Percentiles rank a stretch among this genome's conserved stretches.
Conservation (phyloP, 345 rosid genomes). For the Brassica juncea region DNA sequence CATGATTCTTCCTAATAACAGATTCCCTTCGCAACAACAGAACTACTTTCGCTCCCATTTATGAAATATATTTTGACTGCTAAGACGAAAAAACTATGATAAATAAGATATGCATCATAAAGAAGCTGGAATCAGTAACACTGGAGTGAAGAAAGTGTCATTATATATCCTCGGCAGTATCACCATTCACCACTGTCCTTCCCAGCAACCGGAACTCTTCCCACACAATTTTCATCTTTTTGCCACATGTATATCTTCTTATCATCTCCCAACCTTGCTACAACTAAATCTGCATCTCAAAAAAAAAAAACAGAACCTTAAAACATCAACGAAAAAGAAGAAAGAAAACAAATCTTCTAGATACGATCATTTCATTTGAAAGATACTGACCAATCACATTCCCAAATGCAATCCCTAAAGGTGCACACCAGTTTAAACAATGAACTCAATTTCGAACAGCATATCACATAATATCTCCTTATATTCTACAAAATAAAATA, state of each 20-base stretch:
- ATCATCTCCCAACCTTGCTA: neutral
- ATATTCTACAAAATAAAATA: neutral
- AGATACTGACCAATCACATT: neutral
- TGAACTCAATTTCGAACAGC: neutral
- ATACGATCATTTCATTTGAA: neutral
- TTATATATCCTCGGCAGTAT: neutral
- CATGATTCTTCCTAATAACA: conserved; percentile 59
- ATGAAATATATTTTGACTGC: too few species aligned
- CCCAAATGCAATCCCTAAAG: neutral
- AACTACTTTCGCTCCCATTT: neutral
- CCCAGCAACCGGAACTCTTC: neutral
- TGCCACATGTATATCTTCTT: neutral
- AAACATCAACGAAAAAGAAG: neutral
- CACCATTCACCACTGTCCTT: neutral
- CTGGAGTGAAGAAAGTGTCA: too few species aligned
- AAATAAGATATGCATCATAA: too few species aligned
- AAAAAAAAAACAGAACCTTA: neutral
- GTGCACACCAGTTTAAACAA: neutral
- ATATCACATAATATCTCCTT: neutral
- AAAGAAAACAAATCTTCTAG: neutral
- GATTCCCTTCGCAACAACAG: conserved; percentile 45
- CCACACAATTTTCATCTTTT: neutral
- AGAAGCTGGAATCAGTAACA: too few species aligned
- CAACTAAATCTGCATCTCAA: neutral
- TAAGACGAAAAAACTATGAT: neutral